Conservation (phyloP, 1,139 yeast genomes). For the Groenewaldozyma sp. region DNA sequence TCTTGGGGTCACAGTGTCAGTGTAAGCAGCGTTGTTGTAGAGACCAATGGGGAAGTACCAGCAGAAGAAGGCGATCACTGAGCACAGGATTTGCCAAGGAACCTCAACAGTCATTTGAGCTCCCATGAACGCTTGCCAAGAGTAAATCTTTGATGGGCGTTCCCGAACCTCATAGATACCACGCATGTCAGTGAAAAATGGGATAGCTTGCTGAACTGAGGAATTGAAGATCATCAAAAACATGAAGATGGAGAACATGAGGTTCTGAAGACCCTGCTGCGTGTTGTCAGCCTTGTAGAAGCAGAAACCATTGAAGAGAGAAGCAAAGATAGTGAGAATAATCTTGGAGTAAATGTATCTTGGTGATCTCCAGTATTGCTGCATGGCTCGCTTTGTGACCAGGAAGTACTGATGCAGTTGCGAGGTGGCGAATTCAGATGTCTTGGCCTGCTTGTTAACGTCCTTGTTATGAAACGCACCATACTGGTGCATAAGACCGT, state of each 20-base stretch:
- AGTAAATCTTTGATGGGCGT: conserved; percentile 60
- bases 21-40: conserved; percentile 29
- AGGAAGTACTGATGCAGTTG: conserved; percentile 39
- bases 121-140: conserved; percentile 52
- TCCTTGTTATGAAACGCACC: conserved; percentile 18
- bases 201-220: conserved; percentile 63
- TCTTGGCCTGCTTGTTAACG: conserved; percentile 10
- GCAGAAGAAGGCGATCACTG: conserved; percentile 58
- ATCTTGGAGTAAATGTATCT: conserved; percentile 59
- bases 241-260: conserved; percentile 58
- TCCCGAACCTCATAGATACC: conserved; percentile 84
- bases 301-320: conserved; percentile 64
- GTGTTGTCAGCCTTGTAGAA: conserved; percentile 60
- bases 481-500: conserved; percentile 17
- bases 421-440: conserved; percentile 33
- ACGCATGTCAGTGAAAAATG: conserved; percentile 62
- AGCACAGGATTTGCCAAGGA: conserved; percentile 63
- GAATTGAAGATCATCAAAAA: conserved; percentile 53
- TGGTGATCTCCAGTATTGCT: conserved; percentile 74
- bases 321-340: conserved; percentile 41
- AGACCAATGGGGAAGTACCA: conserved; percentile 79
- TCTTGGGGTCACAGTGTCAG: conserved; percentile 45
- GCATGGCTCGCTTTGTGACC: conserved; percentile 45
- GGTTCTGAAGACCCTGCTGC: conserved; percentile 37
- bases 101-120: conserved; percentile 65